phyloP scores from a whole-genome alignment of 345 rosid genomes.

The Geranium rotundifolium region DNA sequence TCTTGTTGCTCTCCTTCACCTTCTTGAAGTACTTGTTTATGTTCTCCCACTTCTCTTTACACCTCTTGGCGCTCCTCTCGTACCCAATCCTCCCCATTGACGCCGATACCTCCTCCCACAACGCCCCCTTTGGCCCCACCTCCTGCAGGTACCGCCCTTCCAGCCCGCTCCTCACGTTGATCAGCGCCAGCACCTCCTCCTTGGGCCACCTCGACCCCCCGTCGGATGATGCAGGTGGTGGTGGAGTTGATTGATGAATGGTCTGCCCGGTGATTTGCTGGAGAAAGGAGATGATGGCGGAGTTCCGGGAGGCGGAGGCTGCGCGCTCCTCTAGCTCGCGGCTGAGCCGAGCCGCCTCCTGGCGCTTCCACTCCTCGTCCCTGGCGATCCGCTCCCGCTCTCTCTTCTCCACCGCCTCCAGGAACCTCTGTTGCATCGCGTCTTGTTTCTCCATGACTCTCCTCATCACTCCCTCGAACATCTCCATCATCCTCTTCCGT shows the following conservation, averaged over 20 bases:
- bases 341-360: slow-evolving; percentile 48
- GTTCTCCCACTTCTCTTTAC: slow-evolving; percentile 53
- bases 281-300: slow-evolving; percentile 51
- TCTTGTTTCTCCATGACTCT: slow-evolving; percentile 80
- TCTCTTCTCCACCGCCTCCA: slow-evolving; percentile 72
- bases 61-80: slow-evolving; percentile 32
- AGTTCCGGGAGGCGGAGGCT: slow-evolving; percentile 50
- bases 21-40: slow-evolving; percentile 53
- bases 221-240: too few species aligned
- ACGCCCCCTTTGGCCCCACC: slow-evolving; percentile 37
- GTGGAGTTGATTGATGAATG: neutral
- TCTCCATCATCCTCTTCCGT: slow-evolving; percentile 58
- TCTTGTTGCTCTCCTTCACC: slow-evolving; percentile 45
- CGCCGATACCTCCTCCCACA: slow-evolving; percentile 41
- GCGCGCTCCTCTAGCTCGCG: slow-evolving; percentile 74
- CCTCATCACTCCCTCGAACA: slow-evolving; percentile 54
- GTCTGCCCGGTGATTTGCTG: slow-evolving; percentile 66
- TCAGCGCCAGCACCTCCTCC: slow-evolving; percentile 31
- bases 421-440: slow-evolving; percentile 56
- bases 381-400: slow-evolving; percentile 66
- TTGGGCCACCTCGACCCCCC: slow-evolving; percentile 33
- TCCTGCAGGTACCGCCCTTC: slow-evolving; percentile 31
- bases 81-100: slow-evolving; percentile 32
- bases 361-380: slow-evolving; percentile 79
- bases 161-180: slow-evolving; percentile 24